A percentile compares a stretch with the other conserved stretches of the same genome.
Conservation (phyloP, 2,329 filamentous ascomycete genomes). For the Hymenoscyphus repandus region DNA sequence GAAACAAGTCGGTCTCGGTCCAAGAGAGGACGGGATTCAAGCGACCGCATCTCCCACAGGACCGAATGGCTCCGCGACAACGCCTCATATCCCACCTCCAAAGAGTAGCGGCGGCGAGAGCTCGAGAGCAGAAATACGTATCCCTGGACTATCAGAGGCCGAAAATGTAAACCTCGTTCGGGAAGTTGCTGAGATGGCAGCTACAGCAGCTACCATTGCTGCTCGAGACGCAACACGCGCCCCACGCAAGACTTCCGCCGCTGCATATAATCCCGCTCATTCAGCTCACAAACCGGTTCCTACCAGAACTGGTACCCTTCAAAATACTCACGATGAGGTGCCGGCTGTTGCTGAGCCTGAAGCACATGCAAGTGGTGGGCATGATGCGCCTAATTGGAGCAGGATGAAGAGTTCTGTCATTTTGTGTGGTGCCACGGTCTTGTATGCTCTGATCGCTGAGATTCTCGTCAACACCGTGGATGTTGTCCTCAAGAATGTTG, state of each 20-base stretch:
- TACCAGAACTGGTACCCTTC: slow-evolving; percentile 31
- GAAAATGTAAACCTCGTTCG: slow-evolving; percentile 78
- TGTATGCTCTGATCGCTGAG: slow-evolving; percentile 96
- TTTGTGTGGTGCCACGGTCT: slow-evolving; percentile 77
- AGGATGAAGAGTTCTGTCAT: slow-evolving; percentile 86
- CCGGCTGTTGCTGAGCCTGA: slow-evolving; percentile 33
- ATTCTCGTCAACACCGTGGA: slow-evolving; percentile 97
- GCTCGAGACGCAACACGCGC: slow-evolving; percentile 65
- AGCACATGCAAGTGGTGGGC: slow-evolving; percentile 58
- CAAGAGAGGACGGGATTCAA: slow-evolving; percentile 42
- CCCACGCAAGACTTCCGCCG: slow-evolving; percentile 44
- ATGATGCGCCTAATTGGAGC: slow-evolving; percentile 99
- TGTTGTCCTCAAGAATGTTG: slow-evolving; percentile 83
- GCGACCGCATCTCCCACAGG: slow-evolving; percentile 25
- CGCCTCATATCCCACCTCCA: slow-evolving; percentile 72
- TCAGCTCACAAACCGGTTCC: slow-evolving; percentile 27
- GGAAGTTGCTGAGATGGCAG: slow-evolving; percentile 89
- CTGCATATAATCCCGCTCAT: slow-evolving; percentile 31
- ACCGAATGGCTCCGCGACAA: slow-evolving; percentile 42
- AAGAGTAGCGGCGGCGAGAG: slow-evolving; percentile 48
- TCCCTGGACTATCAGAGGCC: slow-evolving; percentile 71
- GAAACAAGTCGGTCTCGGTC: slow-evolving; percentile 68
- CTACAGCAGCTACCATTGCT: slow-evolving; percentile 82
- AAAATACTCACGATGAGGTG: slow-evolving; percentile 22
- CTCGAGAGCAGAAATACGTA: slow-evolving; percentile 42